These are phyloP conservation scores for Nicotiana knightiana DNA, from an alignment of 257 asterid genomes.

Conservation along the genomic window DNA sequence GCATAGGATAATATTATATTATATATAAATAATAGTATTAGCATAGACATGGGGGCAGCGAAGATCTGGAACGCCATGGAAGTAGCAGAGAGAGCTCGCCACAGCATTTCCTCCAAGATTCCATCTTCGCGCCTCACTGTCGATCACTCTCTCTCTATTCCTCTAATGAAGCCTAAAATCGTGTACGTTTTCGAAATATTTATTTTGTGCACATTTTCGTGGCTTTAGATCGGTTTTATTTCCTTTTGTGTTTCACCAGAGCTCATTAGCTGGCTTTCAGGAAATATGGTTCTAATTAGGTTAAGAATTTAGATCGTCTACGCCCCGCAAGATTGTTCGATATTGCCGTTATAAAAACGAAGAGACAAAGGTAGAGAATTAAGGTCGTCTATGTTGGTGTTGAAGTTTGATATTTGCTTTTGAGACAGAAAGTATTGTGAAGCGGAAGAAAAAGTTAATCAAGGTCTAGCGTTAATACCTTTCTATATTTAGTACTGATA, in stretches of 20 bases:
- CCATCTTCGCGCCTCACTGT: constrained; percentile 63
- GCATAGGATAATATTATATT: too few species aligned
- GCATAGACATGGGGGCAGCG: constrained; percentile 38
- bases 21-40: background rate
- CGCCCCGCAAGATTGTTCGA: too few species aligned
- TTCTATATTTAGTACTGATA: background rate
- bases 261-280: background rate
- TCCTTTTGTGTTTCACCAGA: background rate
- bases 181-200: constrained; percentile 31
- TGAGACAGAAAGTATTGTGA: background rate
- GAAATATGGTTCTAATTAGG: background rate
- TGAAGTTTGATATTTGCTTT: background rate
- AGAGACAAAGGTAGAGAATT: background rate
- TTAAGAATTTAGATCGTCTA: background rate
- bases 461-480: background rate
- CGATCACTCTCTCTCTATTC: constrained; percentile 70
- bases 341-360: background rate
- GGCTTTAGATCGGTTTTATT: background rate
- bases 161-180: constrained; percentile 67
- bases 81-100: constrained; percentile 44
- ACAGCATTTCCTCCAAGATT: constrained; percentile 47
- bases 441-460: background rate
- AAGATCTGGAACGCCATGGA: constrained; percentile 80
- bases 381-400: background rate
- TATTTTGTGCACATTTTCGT: background rate